phyloP scores from a whole-genome alignment of 148 eudicot genomes.

The Hydrangea macrophylla region DNA sequence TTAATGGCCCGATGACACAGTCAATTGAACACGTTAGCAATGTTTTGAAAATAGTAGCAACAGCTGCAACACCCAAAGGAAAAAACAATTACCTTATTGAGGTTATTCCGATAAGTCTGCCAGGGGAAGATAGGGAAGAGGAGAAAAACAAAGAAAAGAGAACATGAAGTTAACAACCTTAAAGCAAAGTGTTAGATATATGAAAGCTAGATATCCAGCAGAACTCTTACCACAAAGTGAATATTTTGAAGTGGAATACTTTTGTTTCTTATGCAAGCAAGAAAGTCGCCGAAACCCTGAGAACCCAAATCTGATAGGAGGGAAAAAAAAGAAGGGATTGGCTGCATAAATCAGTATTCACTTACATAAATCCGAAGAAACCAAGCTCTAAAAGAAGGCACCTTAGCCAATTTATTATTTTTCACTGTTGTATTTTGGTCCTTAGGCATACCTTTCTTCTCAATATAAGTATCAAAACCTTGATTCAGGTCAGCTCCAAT shows the following conservation, averaged over 20 bases:
- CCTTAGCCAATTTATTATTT: neutral
- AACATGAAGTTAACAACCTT: conserved; percentile 12
- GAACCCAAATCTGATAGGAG: conserved; percentile 80
- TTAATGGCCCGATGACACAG: neutral
- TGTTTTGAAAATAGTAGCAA: too few relatives aligned
- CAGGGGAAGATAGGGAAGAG: conserved; percentile 10
- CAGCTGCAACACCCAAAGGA: conserved; percentile 4
- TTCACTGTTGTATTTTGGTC: neutral
- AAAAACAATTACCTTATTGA: conserved; percentile 72
- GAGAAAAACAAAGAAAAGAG: conserved; percentile 8
- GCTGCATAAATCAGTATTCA: neutral
- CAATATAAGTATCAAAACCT: conserved; percentile 86
- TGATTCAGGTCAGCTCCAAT: conserved; percentile 89
- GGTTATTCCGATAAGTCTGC: conserved; percentile 98
- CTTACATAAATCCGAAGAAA: conserved; percentile 1
- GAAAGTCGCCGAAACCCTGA: conserved; percentile 88
- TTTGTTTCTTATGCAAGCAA: conserved; percentile 76
- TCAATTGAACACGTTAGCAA: too few relatives aligned
- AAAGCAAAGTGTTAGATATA: conserved; percentile 7
- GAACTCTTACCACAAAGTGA: conserved; percentile 86
- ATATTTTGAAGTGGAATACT: conserved; percentile 79
- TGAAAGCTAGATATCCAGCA: conserved; percentile 4
- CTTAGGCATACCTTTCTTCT: conserved; percentile 63
- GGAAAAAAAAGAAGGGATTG: conserved; percentile 13
- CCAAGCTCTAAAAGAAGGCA: neutral